Evolutionary conservation across 179 eudicot genomes (phyloP), one percentile per base, ranked within the genome.

Genomic region (Corrigiola litoralis): DNA sequence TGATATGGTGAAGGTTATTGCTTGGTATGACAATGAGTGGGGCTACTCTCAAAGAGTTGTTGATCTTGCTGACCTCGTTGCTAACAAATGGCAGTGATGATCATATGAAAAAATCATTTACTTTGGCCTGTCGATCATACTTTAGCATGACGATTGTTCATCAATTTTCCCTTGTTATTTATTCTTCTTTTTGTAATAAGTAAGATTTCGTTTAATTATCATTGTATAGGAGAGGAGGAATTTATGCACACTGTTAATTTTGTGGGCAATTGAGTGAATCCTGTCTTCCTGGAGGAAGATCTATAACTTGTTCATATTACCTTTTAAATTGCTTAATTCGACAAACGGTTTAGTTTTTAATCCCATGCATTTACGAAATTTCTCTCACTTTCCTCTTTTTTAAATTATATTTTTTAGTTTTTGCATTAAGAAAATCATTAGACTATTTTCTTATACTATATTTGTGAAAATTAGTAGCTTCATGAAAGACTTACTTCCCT

Each of bases 11-110:
- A 90, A 94, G 87, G 96, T 94, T 13, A 87, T 94, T 53, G 97
- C 99, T 1, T 94, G 97, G 99, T 90, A 94, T 61, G 99, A 94
- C 68, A 94, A 94, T 53, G 99, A 94, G 64, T 90, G 99, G 97
- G 99, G 99, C 44, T 94, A 90, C 80, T 92, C 98, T 4, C 98
- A 92, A 77, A 84, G 98, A 83, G 98, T 92, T 58, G 98, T 92
- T 77, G 98, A 92, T 87, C 82, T 92, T 54, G 99, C 97, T 20
- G 83, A 94, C 83, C 83, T 94, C 74, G 95, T 88, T 51, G 99
- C 99, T 64, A 79, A 79, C 75, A 82, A 88, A 57, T 94, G 99
- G 99, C 67, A 84, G 79, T 88, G 67, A 87, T 48, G 18, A 37
- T 29, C 33, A 17, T 20, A 4, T n/a, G 24, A 17, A 9, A 23